phyloP scores from a whole-genome alignment of 1,284 basidiomycete species.

The Trametes sp. region DNA sequence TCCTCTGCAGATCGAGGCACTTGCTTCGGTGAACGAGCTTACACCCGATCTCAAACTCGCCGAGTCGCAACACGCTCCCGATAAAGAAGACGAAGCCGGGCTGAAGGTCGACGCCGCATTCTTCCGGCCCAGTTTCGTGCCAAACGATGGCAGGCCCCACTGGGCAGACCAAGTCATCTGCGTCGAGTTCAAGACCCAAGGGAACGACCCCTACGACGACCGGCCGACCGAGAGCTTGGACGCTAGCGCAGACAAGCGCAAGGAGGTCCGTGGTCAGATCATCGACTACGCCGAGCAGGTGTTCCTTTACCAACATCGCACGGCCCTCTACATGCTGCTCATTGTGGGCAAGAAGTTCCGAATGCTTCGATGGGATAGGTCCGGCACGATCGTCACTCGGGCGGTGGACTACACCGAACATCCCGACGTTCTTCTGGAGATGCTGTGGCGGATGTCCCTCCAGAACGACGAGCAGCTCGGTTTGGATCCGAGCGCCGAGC shows the following conservation, averaged over 20 bases:
- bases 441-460: constrained; percentile 35
- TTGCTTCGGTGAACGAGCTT: neutral
- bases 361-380: constrained; percentile 26
- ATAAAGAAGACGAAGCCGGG: constrained; percentile 2
- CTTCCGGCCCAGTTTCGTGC: neutral
- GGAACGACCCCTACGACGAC: constrained; percentile 8
- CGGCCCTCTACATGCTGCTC: constrained; percentile 21
- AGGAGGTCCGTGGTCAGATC: constrained; percentile 9
- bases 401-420: constrained; percentile 20
- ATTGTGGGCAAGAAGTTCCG: constrained; percentile 19
- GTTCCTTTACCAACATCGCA: constrained; percentile 19
- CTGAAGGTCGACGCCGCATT: constrained; percentile 14
- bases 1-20: neutral
- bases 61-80: constrained; percentile 3
- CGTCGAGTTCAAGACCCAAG: constrained; percentile 9
- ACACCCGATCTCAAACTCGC: neutral
- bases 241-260: constrained; percentile 1
- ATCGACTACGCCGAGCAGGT: constrained; percentile 15
- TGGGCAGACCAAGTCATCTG: constrained; percentile 6
- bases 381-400: constrained; percentile 20
- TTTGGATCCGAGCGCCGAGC: constrained; percentile 14
- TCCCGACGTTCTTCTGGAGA: constrained; percentile 5
- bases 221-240: neutral
- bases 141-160: neutral
- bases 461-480: constrained; percentile 39